Evolutionary conservation across 2,329 filamentous ascomycete species (phyloP), one percentile per base, ranked within the genome.

Genomic region (Tolypocladium ovalisporum): DNA sequence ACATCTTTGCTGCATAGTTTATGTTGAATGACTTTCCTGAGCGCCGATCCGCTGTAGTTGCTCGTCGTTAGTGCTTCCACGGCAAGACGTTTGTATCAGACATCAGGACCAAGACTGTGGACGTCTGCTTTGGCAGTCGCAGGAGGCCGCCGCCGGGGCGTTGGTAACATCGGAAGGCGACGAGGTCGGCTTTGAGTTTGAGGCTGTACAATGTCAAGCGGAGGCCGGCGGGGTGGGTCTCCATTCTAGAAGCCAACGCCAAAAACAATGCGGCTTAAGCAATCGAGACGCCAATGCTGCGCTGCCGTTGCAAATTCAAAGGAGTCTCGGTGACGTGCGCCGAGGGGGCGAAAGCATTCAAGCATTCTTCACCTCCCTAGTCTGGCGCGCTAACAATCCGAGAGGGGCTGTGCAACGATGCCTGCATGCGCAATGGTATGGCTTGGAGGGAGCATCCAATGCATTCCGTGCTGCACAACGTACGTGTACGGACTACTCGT

Each of bases 21-120:
- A 56, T n/a, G 57, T 42, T 53, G 54, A 58, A 56, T 56, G 37
- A 49, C 24, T 34, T 52, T 37, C 9, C 40, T 22, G 44, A 47
- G 52, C 52, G 52, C 3, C 22, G 15, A 44, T 35, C n/a, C 2
- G 15, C 44, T 17, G 6, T 7, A 17, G 15, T 17, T 17, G 15
- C 15, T 49, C 27, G 44, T 19, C 27, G 29, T 2, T 17, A 12
- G 9, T 12, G 36, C 13, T 13, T 37, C 7, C 36, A 37, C 3
- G 36, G 4, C 36, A 37, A 13, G 36, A 37, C 13, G 10, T 13
- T 3, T 37, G 36, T 8, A 13, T 4, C 5, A 5, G 10, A 13
- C 36, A 13, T 37, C 10, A 3, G 9, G 36, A 13, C 36, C 9
- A 17, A 13, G 7, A 12, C 36, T 12, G 36, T 17, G 36, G 36